phyloP scores from a whole-genome alignment of 768 basidiomycete species.

The Boletus vinaceobasis region DNA sequence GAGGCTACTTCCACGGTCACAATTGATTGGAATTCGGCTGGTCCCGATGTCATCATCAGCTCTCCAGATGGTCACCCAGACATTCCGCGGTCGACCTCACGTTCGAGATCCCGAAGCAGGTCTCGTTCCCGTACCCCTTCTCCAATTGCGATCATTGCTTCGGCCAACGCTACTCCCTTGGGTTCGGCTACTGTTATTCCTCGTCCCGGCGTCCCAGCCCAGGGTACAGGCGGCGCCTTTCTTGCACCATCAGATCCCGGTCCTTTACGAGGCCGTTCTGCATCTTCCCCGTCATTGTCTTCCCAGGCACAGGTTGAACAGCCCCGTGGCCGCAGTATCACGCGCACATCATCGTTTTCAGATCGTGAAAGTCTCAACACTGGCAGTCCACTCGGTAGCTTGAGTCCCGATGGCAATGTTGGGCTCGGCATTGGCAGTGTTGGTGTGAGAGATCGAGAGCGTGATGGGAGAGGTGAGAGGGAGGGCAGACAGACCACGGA shows the following conservation, averaged over 20 bases:
- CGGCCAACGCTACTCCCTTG: slow-evolving; percentile 10
- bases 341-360: slow-evolving; percentile 54
- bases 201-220: slow-evolving; percentile 8
- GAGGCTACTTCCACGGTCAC: slow-evolving; percentile 16
- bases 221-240: slow-evolving; percentile 20
- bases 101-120: slow-evolving; percentile 33
- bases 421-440: slow-evolving; percentile 30
- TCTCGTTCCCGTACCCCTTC: slow-evolving; percentile 48
- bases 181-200: slow-evolving; percentile 6
- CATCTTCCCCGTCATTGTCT: slow-evolving; percentile 34
- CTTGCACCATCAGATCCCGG: slow-evolving; percentile 25
- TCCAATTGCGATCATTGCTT: slow-evolving; percentile 26
- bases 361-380: slow-evolving; percentile 42
- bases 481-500: slow-evolving; percentile 28
- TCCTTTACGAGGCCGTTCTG: slow-evolving; percentile 26
- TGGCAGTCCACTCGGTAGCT: slow-evolving; percentile 36
- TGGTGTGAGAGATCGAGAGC: slow-evolving; percentile 35
- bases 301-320: slow-evolving; percentile 31
- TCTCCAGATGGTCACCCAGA: slow-evolving; percentile 34
- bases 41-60: slow-evolving; percentile 35
- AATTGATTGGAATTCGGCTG: slow-evolving; percentile 5
- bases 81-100: slow-evolving; percentile 30
- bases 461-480: slow-evolving; percentile 18
- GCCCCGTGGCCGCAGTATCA: slow-evolving; percentile 50
- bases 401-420: slow-evolving; percentile 38